phyloP scores from a whole-genome alignment of 2,329 filamentous ascomycete genomes.

The Colletotrichum sp. region DNA sequence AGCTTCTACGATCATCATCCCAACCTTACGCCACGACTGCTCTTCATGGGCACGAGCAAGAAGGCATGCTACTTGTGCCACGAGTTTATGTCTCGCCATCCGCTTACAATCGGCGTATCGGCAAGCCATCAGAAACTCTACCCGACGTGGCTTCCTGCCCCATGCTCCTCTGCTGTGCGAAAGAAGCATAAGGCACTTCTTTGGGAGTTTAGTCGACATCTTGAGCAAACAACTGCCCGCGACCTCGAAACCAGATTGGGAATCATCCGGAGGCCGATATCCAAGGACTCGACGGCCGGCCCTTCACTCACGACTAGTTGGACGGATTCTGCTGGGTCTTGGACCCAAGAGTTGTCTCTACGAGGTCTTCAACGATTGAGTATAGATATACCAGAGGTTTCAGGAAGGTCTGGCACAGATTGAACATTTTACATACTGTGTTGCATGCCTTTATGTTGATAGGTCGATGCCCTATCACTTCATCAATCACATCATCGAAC shows the following conservation, averaged over 20 bases:
- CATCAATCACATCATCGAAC: not conserved
- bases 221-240: constrained; percentile 6
- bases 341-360: not conserved
- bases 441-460: not conserved
- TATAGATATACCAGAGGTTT: not conserved
- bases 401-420: not conserved
- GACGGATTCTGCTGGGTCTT: not conserved
- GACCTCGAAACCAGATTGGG: constrained; percentile 24
- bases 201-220: constrained; percentile 20
- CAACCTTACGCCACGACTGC: constrained; percentile 20
- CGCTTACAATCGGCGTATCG: constrained; percentile 26
- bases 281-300: constrained; percentile 23
- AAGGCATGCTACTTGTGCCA: constrained; percentile 36
- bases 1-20: constrained; percentile 32
- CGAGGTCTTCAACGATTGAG: not conserved
- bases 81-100: constrained; percentile 27
- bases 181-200: constrained; percentile 17
- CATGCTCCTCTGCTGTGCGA: not conserved
- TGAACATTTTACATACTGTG: not conserved
- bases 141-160: constrained; percentile 32
- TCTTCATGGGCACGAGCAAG: constrained; percentile 35
- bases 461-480: not conserved
- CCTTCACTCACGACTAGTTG: constrained; percentile 16
- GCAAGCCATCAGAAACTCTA: constrained; percentile 36
- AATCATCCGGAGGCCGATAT: constrained; percentile 11